Percentiles rank a stretch among this genome's conserved stretches.
Conservation (phyloP, 306 rosid species). For the Hylodesmum podocarpum region DNA sequence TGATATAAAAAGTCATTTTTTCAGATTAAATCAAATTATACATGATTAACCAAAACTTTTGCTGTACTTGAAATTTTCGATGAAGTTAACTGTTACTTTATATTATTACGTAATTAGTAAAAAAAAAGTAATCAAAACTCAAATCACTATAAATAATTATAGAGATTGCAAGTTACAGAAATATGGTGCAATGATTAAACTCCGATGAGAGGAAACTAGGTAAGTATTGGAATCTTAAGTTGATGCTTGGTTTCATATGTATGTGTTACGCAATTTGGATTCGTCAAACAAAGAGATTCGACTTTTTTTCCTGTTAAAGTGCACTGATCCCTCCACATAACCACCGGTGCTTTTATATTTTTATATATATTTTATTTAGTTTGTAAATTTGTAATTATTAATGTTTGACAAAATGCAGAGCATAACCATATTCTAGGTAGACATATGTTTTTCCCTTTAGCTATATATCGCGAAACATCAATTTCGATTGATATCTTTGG, state of each 20-base stretch:
- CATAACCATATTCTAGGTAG: not conserved
- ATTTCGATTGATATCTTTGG: constrained; percentile 11
- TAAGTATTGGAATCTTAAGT: not conserved
- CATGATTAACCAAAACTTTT: too few relatives aligned
- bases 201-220: not conserved
- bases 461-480: constrained; percentile 22
- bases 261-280: constrained; percentile 13
- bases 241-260: not conserved
- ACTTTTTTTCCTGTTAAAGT: not conserved
- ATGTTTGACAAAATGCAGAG: not conserved
- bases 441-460: not conserved
- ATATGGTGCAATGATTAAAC: not conserved
- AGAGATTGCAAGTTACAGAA: not conserved
- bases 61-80: too few relatives aligned
- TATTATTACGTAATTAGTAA: too few relatives aligned
- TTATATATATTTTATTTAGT: not conserved
- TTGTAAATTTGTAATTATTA: not conserved
- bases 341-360: not conserved
- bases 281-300: constrained; percentile 20
- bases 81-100: too few relatives aligned
- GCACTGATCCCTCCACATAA: not conserved
- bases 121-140: not conserved
- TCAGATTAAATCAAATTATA: too few relatives aligned
- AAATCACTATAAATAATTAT: not conserved
- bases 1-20: too few relatives aligned